These are phyloP conservation scores for Debaryomyces nepalensis DNA, from an alignment of 1,139 yeast genomes.

Conservation along the genomic window DNA sequence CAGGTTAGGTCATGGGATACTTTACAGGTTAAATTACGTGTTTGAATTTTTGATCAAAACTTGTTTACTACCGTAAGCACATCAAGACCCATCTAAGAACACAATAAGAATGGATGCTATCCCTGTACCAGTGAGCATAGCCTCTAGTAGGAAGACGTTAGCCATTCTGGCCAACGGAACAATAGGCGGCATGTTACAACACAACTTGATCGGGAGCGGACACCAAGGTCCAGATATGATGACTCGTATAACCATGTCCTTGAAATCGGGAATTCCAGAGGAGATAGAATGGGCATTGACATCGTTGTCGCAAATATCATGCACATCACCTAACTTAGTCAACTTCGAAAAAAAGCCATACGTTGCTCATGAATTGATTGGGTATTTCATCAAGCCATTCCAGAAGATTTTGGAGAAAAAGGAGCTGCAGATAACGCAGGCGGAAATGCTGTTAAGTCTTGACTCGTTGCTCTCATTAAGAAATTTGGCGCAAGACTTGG, in stretches of 20 bases:
- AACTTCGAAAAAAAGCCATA: slow-evolving; percentile 53
- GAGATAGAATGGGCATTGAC: slow-evolving; percentile 73
- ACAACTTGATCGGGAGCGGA: slow-evolving; percentile 46
- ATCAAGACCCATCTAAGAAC: background rate
- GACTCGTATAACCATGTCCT: slow-evolving; percentile 65
- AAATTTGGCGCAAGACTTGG: slow-evolving; percentile 81
- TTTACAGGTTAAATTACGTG: slow-evolving; percentile 14
- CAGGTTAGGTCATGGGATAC: slow-evolving; percentile 11
- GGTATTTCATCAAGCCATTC: slow-evolving; percentile 42
- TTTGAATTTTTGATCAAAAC: slow-evolving; percentile 13
- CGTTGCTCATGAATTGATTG: slow-evolving; percentile 55
- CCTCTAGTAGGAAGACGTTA: slow-evolving; percentile 22
- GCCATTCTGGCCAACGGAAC: slow-evolving; percentile 23
- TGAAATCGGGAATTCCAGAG: slow-evolving; percentile 58
- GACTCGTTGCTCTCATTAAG: slow-evolving; percentile 75
- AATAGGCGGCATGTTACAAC: slow-evolving; percentile 19
- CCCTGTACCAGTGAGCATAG: slow-evolving; percentile 29
- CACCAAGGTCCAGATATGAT: slow-evolving; percentile 61
- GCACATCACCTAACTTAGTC: slow-evolving; percentile 51
- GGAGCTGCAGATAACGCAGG: slow-evolving; percentile 31
- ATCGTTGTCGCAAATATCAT: slow-evolving; percentile 61
- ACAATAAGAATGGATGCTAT: slow-evolving; percentile 18
- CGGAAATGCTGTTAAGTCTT: slow-evolving; percentile 47
- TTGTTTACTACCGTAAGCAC: slow-evolving; percentile 4
- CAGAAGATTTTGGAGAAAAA: slow-evolving; percentile 33